Evolutionary conservation across 441 rosid genomes (phyloP), one percentile per base, ranked within the genome.

Genomic region (Francoa sonchifolia): DNA sequence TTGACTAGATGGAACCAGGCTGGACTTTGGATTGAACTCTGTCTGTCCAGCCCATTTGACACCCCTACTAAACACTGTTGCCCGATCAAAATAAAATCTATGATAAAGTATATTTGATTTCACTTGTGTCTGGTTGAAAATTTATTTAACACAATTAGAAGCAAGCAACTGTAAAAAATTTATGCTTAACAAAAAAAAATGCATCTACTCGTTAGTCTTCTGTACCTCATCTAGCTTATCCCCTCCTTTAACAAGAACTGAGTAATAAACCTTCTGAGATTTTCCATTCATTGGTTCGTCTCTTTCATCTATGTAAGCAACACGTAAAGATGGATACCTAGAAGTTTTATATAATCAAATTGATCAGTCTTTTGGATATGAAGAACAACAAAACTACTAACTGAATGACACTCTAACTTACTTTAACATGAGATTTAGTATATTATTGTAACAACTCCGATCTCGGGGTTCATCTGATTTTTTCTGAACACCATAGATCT

Each of bases 191-290:
- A 44, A 33, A 39, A 57, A 12, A 31, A 11, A 27, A 8, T n/a
- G 27, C 27, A 25, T 42, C 40, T 1, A 52, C 41, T 33, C 35
- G 42, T 12, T 19, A 21, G 19, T 18, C 19, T 15, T 31, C 13
- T 52, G 22, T 74, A 90, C 99, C 95, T 79, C 89, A 50, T 86
- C 92, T 27, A 78, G 65, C 53, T 65, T 73, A 22, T 67, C 70
- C 7, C 80, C 77, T 32, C 99, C 99, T 64, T 90, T 90, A 59
- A 90, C 75, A 36, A 90, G 90, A 55, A 90, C 99, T 47, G 94
- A 90, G 58, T 76, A 90, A 57, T 73, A 71, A 32, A 39, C 38
- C 66, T 66, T 90, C 33, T 69, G 73, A 52, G 68, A 41, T 57
- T 5, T 65, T 55, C 68, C 85, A 32, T 73, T 47, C 54, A 66